Conservation (phyloP, 2,329 filamentous ascomycete species). For the Fusarium equiseti region DNA sequence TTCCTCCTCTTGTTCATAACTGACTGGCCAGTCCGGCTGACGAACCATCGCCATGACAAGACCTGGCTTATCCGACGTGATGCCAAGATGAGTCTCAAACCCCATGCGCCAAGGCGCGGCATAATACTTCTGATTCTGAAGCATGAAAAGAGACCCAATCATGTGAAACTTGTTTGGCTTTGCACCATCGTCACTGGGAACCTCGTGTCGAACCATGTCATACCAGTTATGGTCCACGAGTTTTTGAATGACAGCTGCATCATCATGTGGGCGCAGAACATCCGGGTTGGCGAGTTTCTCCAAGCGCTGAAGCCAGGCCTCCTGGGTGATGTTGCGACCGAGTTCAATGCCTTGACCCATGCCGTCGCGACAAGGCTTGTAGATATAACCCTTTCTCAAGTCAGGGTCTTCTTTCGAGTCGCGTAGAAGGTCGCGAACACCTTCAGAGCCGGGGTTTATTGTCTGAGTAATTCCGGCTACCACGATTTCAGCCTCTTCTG, state of each 20-base stretch:
- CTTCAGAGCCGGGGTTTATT: conserved; percentile 12
- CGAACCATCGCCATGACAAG: conserved; percentile 24
- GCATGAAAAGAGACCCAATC: conserved; percentile 33
- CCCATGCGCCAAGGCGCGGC: conserved; percentile 21
- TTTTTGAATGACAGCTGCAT: conserved; percentile 28
- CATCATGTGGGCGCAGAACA: conserved; percentile 7
- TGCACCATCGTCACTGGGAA: conserved; percentile 13
- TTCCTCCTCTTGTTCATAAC: conserved; percentile 13
- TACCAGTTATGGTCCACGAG: conserved; percentile 33
- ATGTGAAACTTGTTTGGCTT: conserved; percentile 28
- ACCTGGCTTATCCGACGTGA: conserved; percentile 16
- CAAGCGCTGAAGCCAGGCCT: conserved; percentile 17
- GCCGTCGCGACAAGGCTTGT: conserved; percentile 30
- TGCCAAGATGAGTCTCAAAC: conserved; percentile 28
- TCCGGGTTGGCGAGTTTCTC: conserved; percentile 10
- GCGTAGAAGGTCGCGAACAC: neutral
- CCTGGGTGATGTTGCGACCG: conserved; percentile 15
- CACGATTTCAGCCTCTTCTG: conserved; percentile 15
- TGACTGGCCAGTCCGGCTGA: conserved; percentile 23
- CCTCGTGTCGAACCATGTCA: conserved; percentile 28
- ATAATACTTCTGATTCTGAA: conserved; percentile 14
- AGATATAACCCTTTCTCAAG: conserved; percentile 3
- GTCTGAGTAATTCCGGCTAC: conserved; percentile 18
- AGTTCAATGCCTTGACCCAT: conserved; percentile 27
- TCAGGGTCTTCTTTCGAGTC: conserved; percentile 2